These are phyloP conservation scores for Agaricales sp. DNA, from an alignment of 1,284 basidiomycete species.

Conservation along the genomic window DNA sequence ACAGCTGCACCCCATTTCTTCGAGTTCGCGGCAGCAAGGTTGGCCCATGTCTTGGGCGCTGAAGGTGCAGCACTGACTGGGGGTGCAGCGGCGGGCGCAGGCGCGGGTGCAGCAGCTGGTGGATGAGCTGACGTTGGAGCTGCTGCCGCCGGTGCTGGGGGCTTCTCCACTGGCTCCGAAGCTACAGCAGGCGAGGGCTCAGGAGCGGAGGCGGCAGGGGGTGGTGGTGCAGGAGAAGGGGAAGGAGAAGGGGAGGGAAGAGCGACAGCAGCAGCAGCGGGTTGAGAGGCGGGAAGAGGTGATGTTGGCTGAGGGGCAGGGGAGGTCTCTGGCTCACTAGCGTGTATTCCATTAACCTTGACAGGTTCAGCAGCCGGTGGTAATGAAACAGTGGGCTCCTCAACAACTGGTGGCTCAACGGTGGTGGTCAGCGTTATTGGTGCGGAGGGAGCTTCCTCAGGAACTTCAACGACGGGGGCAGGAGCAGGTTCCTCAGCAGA, in stretches of 20 bases:
- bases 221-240: slow-evolving; percentile 23
- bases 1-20: slow-evolving; percentile 75
- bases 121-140: slow-evolving; percentile 18
- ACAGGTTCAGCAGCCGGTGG: background rate
- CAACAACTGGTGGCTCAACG: background rate
- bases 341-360: background rate
- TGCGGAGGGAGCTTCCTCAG: background rate
- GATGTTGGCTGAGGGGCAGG: slow-evolving; percentile 24
- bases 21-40: slow-evolving; percentile 72
- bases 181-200: slow-evolving; percentile 29
- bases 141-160: slow-evolving; percentile 24
- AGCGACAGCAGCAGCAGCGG: slow-evolving; percentile 22
- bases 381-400: background rate
- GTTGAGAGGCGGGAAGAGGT: slow-evolving; percentile 24
- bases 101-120: slow-evolving; percentile 20
- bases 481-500: slow-evolving; percentile 14
- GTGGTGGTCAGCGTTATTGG: background rate
- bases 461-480: background rate
- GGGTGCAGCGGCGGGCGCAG: slow-evolving; percentile 23
- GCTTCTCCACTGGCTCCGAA: too few relatives aligned
- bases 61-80: slow-evolving; percentile 38
- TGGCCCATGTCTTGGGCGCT: slow-evolving; percentile 80
- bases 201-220: slow-evolving; percentile 19
- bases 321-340: slow-evolving; percentile 17
- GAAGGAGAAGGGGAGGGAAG: slow-evolving; percentile 20